Percentiles rank a stretch among this genome's conserved stretches.
Conservation (phyloP, 805 yeast species). For the Hanseniaspora meyeri region DNA sequence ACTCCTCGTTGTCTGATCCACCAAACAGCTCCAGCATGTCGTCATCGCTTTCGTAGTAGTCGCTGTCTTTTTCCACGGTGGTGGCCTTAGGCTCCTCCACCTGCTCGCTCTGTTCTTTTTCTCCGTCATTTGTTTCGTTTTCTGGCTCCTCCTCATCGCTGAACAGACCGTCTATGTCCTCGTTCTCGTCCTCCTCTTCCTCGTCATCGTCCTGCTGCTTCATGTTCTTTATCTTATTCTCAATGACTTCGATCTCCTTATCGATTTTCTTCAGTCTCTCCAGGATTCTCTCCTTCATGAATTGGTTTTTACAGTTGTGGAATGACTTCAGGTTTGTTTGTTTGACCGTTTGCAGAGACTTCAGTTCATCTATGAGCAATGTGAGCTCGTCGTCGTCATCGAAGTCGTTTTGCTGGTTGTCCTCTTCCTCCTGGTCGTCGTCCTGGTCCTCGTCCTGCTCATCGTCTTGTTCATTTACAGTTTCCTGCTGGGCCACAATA, state of each 20-base stretch:
- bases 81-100: background rate
- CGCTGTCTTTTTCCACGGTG: background rate
- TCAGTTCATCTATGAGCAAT: constrained; percentile 16
- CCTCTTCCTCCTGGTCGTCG: constrained; percentile 30
- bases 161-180: constrained; percentile 5
- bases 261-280: constrained; percentile 13
- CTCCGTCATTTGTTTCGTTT: background rate
- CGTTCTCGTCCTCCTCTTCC: background rate
- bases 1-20: background rate
- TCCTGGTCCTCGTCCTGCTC: constrained; percentile 27
- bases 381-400: constrained; percentile 27
- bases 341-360: constrained; percentile 5
- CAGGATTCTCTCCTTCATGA: constrained; percentile 12
- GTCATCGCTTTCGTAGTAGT: constrained; percentile 3
- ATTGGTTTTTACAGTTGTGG: constrained; percentile 12
- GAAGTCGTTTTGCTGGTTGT: constrained; percentile 29
- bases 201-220: background rate
- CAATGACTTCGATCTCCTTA: constrained; percentile 10
- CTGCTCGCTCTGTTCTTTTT: background rate
- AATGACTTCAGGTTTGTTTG: constrained; percentile 12
- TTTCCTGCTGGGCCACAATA: background rate
- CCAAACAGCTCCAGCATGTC: constrained; percentile 13
- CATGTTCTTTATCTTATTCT: constrained; percentile 1
- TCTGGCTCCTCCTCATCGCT: constrained; percentile 4
- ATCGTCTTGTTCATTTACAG: constrained; percentile 19